Evolutionary conservation across 1,139 yeast genomes (phyloP).

Genomic region (Diutina mesorugosa): DNA sequence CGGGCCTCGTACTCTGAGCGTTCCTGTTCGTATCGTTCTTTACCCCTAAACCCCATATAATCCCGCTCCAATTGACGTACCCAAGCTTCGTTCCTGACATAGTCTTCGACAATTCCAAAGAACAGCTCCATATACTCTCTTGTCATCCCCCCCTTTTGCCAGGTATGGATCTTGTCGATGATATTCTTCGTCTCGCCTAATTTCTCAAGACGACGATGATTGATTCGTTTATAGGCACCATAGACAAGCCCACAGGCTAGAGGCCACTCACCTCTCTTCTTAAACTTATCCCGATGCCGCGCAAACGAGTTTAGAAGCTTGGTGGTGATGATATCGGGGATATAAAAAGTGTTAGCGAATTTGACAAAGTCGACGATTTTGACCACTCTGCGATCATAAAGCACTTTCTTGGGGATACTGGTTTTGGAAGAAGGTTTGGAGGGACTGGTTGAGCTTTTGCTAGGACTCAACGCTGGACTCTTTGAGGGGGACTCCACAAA

Average conservation of each 20-base stretch:
- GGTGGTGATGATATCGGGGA: slow-evolving; percentile 41
- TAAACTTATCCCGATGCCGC: slow-evolving; percentile 36
- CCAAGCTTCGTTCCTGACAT: slow-evolving; percentile 48
- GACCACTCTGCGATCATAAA: slow-evolving; percentile 5
- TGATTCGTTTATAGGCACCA: slow-evolving; percentile 43
- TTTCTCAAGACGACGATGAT: slow-evolving; percentile 28
- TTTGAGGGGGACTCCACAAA: background rate
- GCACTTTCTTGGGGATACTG: slow-evolving; percentile 3
- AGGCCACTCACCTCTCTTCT: slow-evolving; percentile 50
- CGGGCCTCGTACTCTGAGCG: background rate
- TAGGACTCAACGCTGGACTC: slow-evolving; percentile 3
- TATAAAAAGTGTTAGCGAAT: slow-evolving; percentile 49
- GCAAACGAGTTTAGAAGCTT: slow-evolving; percentile 38
- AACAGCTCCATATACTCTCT: slow-evolving; percentile 36
- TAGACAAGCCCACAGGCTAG: slow-evolving; percentile 54
- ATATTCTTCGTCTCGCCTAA: slow-evolving; percentile 38
- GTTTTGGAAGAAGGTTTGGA: slow-evolving; percentile 1
- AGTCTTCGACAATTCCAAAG: slow-evolving; percentile 37
- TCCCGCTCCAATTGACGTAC: slow-evolving; percentile 27
- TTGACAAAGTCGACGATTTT: slow-evolving; percentile 40
- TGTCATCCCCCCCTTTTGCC: slow-evolving; percentile 41
- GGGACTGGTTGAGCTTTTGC: slow-evolving; percentile 3
- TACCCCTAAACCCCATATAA: slow-evolving; percentile 11
- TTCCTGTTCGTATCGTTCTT: background rate
- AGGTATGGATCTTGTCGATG: slow-evolving; percentile 34